Evolutionary conservation across 768 basidiomycete genomes (phyloP), one percentile per base, ranked within the genome.

Genomic region (Crassisporium funariophilum): DNA sequence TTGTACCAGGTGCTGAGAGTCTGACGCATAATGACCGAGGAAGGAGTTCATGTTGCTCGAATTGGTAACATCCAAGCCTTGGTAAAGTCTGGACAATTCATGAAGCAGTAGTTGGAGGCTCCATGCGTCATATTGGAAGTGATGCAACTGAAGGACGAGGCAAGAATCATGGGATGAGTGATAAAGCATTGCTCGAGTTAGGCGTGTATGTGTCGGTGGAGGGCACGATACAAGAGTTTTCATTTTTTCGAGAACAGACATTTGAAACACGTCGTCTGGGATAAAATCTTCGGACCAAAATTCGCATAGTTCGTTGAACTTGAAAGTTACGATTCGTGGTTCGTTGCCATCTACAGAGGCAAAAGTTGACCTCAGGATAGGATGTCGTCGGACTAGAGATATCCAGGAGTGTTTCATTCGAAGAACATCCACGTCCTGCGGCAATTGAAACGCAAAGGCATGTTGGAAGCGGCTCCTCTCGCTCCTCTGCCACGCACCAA

Each of bases 81-180:
- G 46, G 53, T 74, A 77, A 12, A 74, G 24, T 4, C 56, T 52
- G 10, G 60, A 52, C n/a, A 78, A 63, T 46, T 76, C 73, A 41
- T 71, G 59, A 1, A 73, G 39, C 10, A 78, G 52, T 17, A 77
- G 60, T 20, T 55, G 63, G 22, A 77, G 58, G 54, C 73, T 75
- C 72, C 73, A 71, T 5, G 74, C 76, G 40, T 77, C 76, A 52
- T 77, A 78, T 57, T 76, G 76, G 59, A 75, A 74, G 55, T 77
- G 76, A 46, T 77, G 74, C 23, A 77, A 59, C 41, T 68, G 62
- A 31, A 69, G 36, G 27, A 64, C 47, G 17, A 68, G 49, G 37
- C 59, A 65, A 15, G 37, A 41, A 40, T 47, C 46, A 21, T 55
- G 41, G 25, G 24, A 49, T 8, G 64, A 66, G 35, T 40, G 46